phyloP scores from a whole-genome alignment of 2,329 filamentous ascomycete species.

The Pseudogymnoascus sp. region DNA sequence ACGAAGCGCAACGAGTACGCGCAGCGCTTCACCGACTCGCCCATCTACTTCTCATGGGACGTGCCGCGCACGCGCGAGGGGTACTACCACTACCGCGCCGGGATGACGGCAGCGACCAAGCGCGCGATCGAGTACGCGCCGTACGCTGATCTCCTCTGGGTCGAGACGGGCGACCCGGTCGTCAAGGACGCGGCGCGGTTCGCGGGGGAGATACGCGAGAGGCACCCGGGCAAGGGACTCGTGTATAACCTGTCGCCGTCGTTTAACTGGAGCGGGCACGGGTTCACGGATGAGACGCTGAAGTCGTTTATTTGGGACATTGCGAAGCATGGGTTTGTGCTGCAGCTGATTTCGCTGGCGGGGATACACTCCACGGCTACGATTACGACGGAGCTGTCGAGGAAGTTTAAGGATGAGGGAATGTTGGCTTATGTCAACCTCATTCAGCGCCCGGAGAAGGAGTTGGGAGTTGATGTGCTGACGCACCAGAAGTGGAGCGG shows the following conservation, averaged over 20 bases:
- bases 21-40: conserved; percentile 51
- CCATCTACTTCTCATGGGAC: conserved; percentile 82
- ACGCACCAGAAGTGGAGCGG: conserved; percentile 46
- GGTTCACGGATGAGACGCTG: conserved; percentile 74
- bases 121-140: conserved; percentile 85
- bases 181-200: conserved; percentile 70
- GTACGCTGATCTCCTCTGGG: conserved; percentile 92
- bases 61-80: conserved; percentile 88
- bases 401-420: conserved; percentile 77
- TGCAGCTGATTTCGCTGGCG: conserved; percentile 60
- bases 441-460: conserved; percentile 84
- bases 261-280: conserved; percentile 98
- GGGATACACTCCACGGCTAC: conserved; percentile 59
- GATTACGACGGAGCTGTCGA: conserved; percentile 65
- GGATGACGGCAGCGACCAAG: conserved; percentile 82
- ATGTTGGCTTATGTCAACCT: conserved; percentile 98
- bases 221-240: conserved; percentile 71
- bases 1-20: conserved; percentile 68
- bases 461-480: conserved; percentile 43
- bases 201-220: conserved; percentile 63
- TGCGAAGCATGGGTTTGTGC: conserved; percentile 72
- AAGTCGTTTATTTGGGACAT: conserved; percentile 96
- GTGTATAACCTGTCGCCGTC: conserved; percentile 96
- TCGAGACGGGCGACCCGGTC: conserved; percentile 86
- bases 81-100: conserved; percentile 82